Conservation (phyloP, 2,329 filamentous ascomycete species). For the Hypomyces rosellus region DNA sequence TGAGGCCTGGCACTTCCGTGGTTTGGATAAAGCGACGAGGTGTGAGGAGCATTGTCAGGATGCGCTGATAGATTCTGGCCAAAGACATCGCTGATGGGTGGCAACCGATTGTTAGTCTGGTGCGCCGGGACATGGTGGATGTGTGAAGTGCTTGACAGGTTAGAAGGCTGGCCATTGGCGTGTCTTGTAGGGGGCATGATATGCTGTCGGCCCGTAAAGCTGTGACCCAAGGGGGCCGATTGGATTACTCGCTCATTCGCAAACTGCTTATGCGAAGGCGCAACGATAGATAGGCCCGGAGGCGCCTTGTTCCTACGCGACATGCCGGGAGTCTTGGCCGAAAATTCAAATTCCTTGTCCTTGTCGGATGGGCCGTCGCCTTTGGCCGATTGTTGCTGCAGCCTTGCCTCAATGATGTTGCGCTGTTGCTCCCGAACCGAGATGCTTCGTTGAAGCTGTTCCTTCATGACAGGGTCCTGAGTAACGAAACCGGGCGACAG, state of each 20-base stretch:
- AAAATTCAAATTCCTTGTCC: slow-evolving; percentile 47
- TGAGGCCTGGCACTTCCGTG: slow-evolving; percentile 60
- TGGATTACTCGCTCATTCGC: slow-evolving; percentile 93
- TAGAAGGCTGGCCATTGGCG: slow-evolving; percentile 73
- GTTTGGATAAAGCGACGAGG: slow-evolving; percentile 48
- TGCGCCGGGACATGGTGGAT: slow-evolving; percentile 84
- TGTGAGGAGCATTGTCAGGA: slow-evolving; percentile 43
- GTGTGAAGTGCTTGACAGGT: slow-evolving; percentile 76
- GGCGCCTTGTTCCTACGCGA: slow-evolving; percentile 73
- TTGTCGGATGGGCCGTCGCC: slow-evolving; percentile 59
- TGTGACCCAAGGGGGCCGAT: slow-evolving; percentile 89
- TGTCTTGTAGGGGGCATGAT: slow-evolving; percentile 71
- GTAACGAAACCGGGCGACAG: slow-evolving; percentile 94
- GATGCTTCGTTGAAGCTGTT: slow-evolving; percentile 89
- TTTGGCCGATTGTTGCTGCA: slow-evolving; percentile 80
- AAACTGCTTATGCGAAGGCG: slow-evolving; percentile 86
- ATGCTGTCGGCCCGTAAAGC: slow-evolving; percentile 85
- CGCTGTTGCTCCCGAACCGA: slow-evolving; percentile 90
- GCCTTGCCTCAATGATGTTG: slow-evolving; percentile 85
- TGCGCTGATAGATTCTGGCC: slow-evolving; percentile 66
- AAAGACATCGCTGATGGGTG: slow-evolving; percentile 92
- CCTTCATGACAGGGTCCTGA: slow-evolving; percentile 92
- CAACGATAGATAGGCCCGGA: slow-evolving; percentile 87
- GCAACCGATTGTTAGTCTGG: slow-evolving; percentile 86
- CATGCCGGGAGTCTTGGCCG: slow-evolving; percentile 66